Conservation (phyloP, 1,284 basidiomycete species). For the Lentinus polychrous region DNA sequence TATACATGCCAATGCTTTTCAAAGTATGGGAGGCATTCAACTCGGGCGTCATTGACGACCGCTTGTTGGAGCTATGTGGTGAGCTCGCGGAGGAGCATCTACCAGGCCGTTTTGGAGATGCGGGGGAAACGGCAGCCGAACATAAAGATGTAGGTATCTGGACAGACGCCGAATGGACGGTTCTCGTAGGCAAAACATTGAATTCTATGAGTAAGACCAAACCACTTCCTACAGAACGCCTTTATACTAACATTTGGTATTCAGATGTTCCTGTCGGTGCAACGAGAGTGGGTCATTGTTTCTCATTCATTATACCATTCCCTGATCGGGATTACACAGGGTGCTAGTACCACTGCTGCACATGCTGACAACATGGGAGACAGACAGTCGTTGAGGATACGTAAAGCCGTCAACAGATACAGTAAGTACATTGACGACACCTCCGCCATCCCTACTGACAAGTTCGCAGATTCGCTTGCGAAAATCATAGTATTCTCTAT, state of each 20-base stretch:
- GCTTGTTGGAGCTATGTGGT: constrained; percentile 78
- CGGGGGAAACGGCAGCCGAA: constrained; percentile 46
- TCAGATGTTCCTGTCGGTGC: constrained; percentile 70
- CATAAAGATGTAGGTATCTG: constrained; percentile 88
- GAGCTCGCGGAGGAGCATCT: constrained; percentile 75
- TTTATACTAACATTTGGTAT: constrained; percentile 8
- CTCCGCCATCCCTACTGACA: neutral
- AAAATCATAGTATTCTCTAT: constrained; percentile 91
- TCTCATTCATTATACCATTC: constrained; percentile 7
- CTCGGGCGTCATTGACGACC: constrained; percentile 75
- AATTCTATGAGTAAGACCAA: constrained; percentile 73
- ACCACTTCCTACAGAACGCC: constrained; percentile 4
- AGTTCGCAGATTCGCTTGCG: constrained; percentile 64
- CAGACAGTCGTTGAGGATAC: constrained; percentile 67
- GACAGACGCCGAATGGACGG: constrained; percentile 79
- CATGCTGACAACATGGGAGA: constrained; percentile 65
- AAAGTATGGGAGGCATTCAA: constrained; percentile 85
- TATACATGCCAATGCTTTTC: constrained; percentile 72
- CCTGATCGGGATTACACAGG: constrained; percentile 30
- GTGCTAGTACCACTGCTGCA: constrained; percentile 51
- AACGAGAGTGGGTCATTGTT: constrained; percentile 38
- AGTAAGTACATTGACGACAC: constrained; percentile 33
- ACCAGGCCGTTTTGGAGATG: constrained; percentile 46
- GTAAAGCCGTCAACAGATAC: constrained; percentile 69
- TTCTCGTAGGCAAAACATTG: constrained; percentile 83